Evolutionary conservation across 1,139 yeast species (phyloP).

Genomic region (Starmera stellimalicola): DNA sequence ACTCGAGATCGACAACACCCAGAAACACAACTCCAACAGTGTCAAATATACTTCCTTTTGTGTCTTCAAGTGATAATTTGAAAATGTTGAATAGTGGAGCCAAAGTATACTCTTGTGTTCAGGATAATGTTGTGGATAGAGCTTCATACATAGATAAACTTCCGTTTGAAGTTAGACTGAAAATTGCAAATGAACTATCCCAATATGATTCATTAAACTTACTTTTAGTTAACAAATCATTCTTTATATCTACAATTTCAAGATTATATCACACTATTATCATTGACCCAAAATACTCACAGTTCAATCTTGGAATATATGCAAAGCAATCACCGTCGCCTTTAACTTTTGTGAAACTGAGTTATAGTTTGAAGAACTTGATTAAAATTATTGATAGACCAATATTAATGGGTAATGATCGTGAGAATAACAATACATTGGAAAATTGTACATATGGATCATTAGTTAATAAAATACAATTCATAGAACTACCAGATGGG

Average conservation of each 20-base stretch:
- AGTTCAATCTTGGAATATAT: conserved; percentile 10
- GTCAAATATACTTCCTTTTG: conserved; percentile 13
- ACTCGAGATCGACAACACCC: neutral
- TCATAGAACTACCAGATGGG: conserved; percentile 15
- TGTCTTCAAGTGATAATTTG: conserved; percentile 6
- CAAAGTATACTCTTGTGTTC: neutral
- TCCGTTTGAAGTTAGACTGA: conserved; percentile 31
- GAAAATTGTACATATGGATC: conserved; percentile 4
- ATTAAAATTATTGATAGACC: conserved; percentile 6
- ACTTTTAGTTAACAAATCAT: conserved; percentile 23
- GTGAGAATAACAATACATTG: neutral
- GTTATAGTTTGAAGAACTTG: conserved; percentile 12
- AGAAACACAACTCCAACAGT: conserved; percentile 1
- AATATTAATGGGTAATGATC: neutral
- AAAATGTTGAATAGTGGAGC: neutral
- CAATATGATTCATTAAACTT: conserved; percentile 35
- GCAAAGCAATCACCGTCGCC: neutral
- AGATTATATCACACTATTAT: conserved; percentile 31
- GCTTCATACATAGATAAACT: conserved; percentile 9
- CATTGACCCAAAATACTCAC: conserved; percentile 24
- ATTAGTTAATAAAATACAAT: conserved; percentile 7
- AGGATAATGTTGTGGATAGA: neutral
- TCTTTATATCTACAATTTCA: conserved; percentile 26
- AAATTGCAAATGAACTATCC: conserved; percentile 27
- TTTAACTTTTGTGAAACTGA: conserved; percentile 14